phyloP scores from a whole-genome alignment of 176 grass and related monocot species.

The Hyparrhenia diplandra region DNA sequence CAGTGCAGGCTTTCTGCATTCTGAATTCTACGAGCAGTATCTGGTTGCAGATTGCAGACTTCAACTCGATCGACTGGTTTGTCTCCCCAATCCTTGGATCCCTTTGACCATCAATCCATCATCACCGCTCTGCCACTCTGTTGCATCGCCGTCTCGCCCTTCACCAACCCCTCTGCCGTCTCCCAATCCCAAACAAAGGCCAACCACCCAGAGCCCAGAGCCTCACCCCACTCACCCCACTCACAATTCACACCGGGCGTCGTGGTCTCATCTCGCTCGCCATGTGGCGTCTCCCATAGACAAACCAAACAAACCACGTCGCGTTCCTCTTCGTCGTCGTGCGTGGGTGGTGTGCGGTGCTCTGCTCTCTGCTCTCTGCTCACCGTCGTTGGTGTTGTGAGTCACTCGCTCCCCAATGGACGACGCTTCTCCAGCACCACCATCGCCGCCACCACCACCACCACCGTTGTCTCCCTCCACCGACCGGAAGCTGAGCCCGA shows the following conservation, averaged over 20 bases:
- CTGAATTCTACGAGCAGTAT: too few species aligned
- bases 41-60: not conserved
- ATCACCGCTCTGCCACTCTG: not conserved
- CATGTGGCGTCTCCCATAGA: not conserved
- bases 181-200: too few species aligned
- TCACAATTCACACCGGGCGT: not conserved
- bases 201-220: too few species aligned
- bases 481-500: conserved; percentile 61
- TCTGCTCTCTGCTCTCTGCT: too few species aligned
- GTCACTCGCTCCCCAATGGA: conserved; percentile 2
- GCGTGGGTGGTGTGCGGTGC: not conserved
- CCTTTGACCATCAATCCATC: not conserved
- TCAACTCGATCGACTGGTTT: too few species aligned
- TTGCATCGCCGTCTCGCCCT: not conserved
- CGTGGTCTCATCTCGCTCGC: not conserved
- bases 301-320: not conserved
- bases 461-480: conserved; percentile 13
- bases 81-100: not conserved
- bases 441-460: conserved; percentile 2
- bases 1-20: not conserved
- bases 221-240: not conserved
- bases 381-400: not conserved
- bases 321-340: not conserved
- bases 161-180: not conserved
- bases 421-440: not conserved